Conservation (phyloP, 768 basidiomycete species). For the Mycena leptocephala region DNA sequence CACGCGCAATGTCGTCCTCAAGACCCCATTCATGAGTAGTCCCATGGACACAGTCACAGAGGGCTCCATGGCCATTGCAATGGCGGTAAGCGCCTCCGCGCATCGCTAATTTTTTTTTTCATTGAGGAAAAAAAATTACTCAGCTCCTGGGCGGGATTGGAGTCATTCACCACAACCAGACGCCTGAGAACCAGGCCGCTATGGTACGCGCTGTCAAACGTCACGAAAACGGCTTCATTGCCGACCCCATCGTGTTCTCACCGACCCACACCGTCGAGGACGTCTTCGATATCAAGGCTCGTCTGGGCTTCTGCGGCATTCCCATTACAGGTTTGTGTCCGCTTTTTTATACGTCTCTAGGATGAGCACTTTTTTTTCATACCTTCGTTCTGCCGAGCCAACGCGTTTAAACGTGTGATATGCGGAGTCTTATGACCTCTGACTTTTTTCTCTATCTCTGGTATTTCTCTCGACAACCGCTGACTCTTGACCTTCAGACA, state of each 20-base stretch:
- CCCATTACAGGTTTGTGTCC: constrained; percentile 93
- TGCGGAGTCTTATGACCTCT: constrained; percentile 73
- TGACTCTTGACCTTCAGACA: constrained; percentile 69
- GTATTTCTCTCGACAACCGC: constrained; percentile 27
- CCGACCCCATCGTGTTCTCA: constrained; percentile 92
- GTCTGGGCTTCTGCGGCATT: constrained; percentile 95
- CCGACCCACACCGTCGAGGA: constrained; percentile 87
- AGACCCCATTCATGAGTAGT: constrained; percentile 97
- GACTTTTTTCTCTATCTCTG: constrained; percentile 44
- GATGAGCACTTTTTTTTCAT: constrained; percentile 66
- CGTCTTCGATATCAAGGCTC: constrained; percentile 93
- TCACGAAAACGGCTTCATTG: constrained; percentile 99
- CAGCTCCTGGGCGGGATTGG: constrained; percentile 96
- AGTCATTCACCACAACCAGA: constrained; percentile 98
- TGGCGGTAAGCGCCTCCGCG: constrained; percentile 77
- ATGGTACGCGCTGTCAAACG: constrained; percentile 99
- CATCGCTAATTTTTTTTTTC: constrained; percentile 24
- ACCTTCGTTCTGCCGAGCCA: constrained; percentile 95
- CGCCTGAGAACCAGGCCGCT: constrained; percentile 88
- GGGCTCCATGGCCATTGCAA: constrained; percentile 91
- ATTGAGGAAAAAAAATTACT: constrained; percentile 10
- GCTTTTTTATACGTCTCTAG: constrained; percentile 30
- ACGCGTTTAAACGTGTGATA: constrained; percentile 77
- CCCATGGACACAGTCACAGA: constrained; percentile 99
- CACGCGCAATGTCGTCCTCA: constrained; percentile 92